Evolutionary conservation across 768 basidiomycete species (phyloP), one percentile per base, ranked within the genome.

Genomic region (Collybiopsis luxurians): DNA sequence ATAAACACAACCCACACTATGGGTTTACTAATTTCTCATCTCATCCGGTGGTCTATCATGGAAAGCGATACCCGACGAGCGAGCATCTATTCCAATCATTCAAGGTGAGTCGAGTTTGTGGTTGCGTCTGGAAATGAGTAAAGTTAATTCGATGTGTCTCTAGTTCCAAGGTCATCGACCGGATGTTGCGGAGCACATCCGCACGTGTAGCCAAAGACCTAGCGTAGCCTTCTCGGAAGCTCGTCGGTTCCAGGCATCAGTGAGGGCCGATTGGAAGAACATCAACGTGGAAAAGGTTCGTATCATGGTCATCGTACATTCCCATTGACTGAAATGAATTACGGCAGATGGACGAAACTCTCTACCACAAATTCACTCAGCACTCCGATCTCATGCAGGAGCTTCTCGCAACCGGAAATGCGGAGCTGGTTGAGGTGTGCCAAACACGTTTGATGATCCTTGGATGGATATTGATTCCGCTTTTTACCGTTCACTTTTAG

Each of bases 41-140:
- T 0, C 87, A 89, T 66, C 74, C 81, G 43, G 80, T 90, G 10
- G 62, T 73, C 10, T 85, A 87, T 65, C 77, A 82, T 30, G 82
- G 82, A 39, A 85, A 83, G 64, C 75, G 70, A 53, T 90, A 89
- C 64, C 86, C 87, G 1, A 90, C 88, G 0, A 86, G 86, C 64
- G 89, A 89, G 65, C 89, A 90, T 67, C 77, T 90, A 11, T 90
- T 88, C 63, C 88, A 90, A 61, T 84, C 88, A 2, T 80, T 89
- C 71, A 89, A 88, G 67, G 86, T 84, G 54, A 11, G 67, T 60
- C 27, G 31, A n/a, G n/a, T n/a, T n/a, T n/a, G n/a, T n/a, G n/a
- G n/a, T n/a, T n/a, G n/a, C n/a, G n/a, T n/a, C n/a, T n/a, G n/a
- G n/a, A n/a, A n/a, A n/a, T n/a, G n/a, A n/a, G n/a, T n/a, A n/a